Base-by-base conservation (phyloP, 2,329 filamentous ascomycete species). In the Exophiala bonariae region DNA sequence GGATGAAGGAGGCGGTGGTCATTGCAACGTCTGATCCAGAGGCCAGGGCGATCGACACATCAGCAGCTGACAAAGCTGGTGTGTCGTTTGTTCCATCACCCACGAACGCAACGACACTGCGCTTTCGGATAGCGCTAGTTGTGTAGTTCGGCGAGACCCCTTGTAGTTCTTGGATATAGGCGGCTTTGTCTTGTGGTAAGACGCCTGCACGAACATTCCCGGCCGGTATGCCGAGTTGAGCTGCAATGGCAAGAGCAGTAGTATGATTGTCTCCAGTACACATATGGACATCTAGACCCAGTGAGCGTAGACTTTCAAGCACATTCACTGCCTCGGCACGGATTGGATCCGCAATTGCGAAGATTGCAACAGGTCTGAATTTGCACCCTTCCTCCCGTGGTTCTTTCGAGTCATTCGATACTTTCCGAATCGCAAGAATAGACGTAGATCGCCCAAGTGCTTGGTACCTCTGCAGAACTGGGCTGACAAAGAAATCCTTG, bases 31-130 rank as follows among this genome's bases (percentile, higher is more conserved):
- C 89, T 0, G 85, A 89, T 3, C 89, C 89, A 1, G 82, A 85
- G 1, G 86, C 87, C 57, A 95, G 82, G 1, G 88, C 86, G 50
- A 95, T 92, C 47, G 87, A 87, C 1, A 95, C 82, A 58, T 95
- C 89, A 13, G 89, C 87, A 1, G 83, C 83, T 2, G 86, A 82
- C 3, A 95, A 78, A 2, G 89, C 89, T 0, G 89, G 88, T 0
- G 88, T 86, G 61, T 95, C 89, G 59, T 95, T 95, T 57, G 92
- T 88, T 14, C 89, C 89, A 58, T 95, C 89, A 30, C 89, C 89
- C 2, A 91, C 87, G 81, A 95, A 93, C 31, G 83, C 89, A 1
- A 95, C 81, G 2, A 87, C 77, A 1, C 76, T 74, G 16, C 78
- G 74, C 4, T 61, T 52, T 22, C 14, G 18, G 2, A 31, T 28